A percentile compares a stretch with the other conserved stretches of the same genome.
phyloP scores from a whole-genome alignment of 441 rosid genomes.

The Gossypium schwendimanii region DNA sequence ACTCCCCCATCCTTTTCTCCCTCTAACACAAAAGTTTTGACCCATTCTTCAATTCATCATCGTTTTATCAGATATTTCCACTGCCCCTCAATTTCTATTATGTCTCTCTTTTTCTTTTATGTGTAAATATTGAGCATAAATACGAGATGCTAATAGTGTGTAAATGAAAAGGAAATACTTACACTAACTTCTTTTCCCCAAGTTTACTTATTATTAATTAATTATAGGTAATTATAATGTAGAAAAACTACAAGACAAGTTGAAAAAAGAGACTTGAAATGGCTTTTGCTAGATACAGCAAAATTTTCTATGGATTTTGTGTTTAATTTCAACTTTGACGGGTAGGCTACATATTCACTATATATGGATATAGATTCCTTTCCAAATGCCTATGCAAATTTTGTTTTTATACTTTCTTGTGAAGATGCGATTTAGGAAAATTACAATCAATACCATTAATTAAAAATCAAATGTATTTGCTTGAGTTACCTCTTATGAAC shows the following conservation, averaged over 20 bases:
- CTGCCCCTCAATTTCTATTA: too few species aligned
- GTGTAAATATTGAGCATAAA: too few species aligned
- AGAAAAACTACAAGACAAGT: too few species aligned
- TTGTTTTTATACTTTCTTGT: neutral
- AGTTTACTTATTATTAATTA: too few species aligned
- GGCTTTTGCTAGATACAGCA: neutral
- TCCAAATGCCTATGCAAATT: neutral
- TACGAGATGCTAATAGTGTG: too few species aligned
- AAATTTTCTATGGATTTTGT: slow-evolving; percentile 1
- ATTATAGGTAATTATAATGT: too few species aligned
- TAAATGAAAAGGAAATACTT: too few species aligned
- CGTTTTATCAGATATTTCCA: neutral
- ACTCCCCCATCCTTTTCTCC: neutral
- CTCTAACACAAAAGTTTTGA: slow-evolving; percentile 4
- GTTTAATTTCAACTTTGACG: neutral
- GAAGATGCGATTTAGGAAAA: slow-evolving; percentile 1
- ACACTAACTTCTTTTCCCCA: too few species aligned
- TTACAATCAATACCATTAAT: neutral
- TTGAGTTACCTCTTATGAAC: neutral
- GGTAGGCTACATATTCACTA: neutral
- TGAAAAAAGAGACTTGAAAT: too few species aligned
- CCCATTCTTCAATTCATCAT: neutral
- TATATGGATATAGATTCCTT: slow-evolving; percentile 9
- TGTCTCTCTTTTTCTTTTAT: too few species aligned
- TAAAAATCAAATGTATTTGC: neutral